These are phyloP conservation scores for Pseudofabraea citricarpa DNA, from an alignment of 2,329 filamentous ascomycete genomes.

Conservation along the genomic window DNA sequence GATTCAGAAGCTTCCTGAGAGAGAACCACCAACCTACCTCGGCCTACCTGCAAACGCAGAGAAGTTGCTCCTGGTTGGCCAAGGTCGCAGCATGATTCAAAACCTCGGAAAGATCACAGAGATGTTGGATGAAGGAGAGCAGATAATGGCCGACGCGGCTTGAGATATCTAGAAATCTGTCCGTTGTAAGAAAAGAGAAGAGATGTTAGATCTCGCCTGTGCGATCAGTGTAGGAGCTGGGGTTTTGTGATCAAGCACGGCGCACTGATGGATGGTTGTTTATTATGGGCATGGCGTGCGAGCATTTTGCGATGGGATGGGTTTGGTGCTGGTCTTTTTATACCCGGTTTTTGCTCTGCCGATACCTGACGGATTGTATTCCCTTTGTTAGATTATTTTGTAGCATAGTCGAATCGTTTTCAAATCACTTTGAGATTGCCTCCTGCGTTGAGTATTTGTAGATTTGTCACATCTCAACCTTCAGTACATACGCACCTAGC, in stretches of 20 bases:
- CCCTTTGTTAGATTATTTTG: slow-evolving; percentile 14
- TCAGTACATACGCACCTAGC: too few relatives aligned
- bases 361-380: slow-evolving; percentile 16
- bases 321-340: slow-evolving; percentile 12
- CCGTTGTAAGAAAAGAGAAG: too few relatives aligned
- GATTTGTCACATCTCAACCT: too few relatives aligned
- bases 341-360: slow-evolving; percentile 17
- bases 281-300: slow-evolving; percentile 9
- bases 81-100: slow-evolving; percentile 78
- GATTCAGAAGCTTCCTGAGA: slow-evolving; percentile 88
- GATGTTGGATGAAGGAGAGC: slow-evolving; percentile 89
- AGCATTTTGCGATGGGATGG: too few relatives aligned
- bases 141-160: slow-evolving; percentile 66
- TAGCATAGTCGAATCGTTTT: slow-evolving; percentile 10
- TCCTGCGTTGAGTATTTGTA: background rate
- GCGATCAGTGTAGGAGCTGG: slow-evolving; percentile 12
- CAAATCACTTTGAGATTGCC: background rate
- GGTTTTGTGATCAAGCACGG: slow-evolving; percentile 7
- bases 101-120: slow-evolving; percentile 83
- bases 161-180: slow-evolving; percentile 12
- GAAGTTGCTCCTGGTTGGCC: slow-evolving; percentile 85
- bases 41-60: slow-evolving; percentile 93
- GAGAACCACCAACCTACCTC: slow-evolving; percentile 92
- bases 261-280: slow-evolving; percentile 1
- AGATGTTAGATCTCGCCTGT: too few relatives aligned